Evolutionary conservation across 2,329 filamentous ascomycete species (phyloP), one percentile per base, ranked within the genome.

Genomic region (Cadophora sp.): DNA sequence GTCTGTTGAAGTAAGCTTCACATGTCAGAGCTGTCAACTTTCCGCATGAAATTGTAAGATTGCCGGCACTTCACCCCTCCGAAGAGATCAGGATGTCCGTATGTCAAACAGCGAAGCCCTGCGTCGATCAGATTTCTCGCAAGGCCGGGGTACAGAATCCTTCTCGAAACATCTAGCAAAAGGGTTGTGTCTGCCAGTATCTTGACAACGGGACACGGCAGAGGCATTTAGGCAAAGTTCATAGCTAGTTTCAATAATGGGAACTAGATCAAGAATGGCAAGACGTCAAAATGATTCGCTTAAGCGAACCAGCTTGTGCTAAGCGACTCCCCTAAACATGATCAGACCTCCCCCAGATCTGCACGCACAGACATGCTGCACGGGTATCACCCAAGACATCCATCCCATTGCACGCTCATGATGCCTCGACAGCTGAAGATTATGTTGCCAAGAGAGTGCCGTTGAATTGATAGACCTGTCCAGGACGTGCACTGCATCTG

Each of bases 271-370:
- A 29, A 29, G 26, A 29, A 29, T 4, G 50, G 50, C 12, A 29
- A 29, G 26, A 53, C 26, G 50, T 19, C 14, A 14, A 16, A 31
- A 24, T 31, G 29, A 16, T 24, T 53, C 50, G 26, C 11, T n/a
- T 53, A 53, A 53, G 26, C 48, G 48, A 51, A n/a, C 48, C 48
- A 51, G 27, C 26, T 27, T 19, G 26, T 16, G 22, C 50, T 53
- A 53, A 53, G 50, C 12, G 50, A 53, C 26, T 19, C 50, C 50
- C 14, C 50, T 53, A 53, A 53, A 53, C 50, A 53, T n/a, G 50
- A 53, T 53, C 50, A 29, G 50, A 53, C 50, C 50, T 53, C 50
- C 24, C n/a, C 50, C 50, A 53, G 50, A 53, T 53, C 50, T 53
- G 50, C 50, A 53, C 50, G 26, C 50, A 29, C 50, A 29, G 50